Percentiles rank a stretch among this genome's conserved stretches.
phyloP scores from a whole-genome alignment of 495 filamentous ascomycete species.

The Tuber indicum region DNA sequence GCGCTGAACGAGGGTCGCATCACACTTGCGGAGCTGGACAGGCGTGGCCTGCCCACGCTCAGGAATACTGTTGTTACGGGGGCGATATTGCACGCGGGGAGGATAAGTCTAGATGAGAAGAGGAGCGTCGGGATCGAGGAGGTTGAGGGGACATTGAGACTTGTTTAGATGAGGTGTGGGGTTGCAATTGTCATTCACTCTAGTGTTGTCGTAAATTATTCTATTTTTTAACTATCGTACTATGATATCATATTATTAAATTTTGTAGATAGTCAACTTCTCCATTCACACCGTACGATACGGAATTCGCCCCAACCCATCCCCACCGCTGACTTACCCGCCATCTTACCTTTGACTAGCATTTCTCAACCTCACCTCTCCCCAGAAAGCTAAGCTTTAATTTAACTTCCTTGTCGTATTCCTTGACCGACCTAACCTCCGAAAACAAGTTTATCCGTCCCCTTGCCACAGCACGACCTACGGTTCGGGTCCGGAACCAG shows the following conservation, averaged over 20 bases:
- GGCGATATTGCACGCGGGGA: constrained; percentile 81
- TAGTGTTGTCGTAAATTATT: neutral
- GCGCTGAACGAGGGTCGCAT: constrained; percentile 65
- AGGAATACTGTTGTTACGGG: constrained; percentile 84
- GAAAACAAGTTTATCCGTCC: no score
- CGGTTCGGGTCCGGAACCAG: no score
- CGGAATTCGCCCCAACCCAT: no score
- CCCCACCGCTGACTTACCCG: no score
- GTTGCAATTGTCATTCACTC: neutral
- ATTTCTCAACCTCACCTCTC: no score
- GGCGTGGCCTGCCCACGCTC: constrained; percentile 73
- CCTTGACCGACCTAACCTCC: no score
- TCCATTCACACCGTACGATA: neutral
- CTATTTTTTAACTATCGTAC: neutral
- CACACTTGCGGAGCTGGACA: constrained; percentile 68
- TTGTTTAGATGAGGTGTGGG: constrained; percentile 50
- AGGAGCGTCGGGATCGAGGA: constrained; percentile 66
- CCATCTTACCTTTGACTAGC: no score
- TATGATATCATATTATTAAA: no score
- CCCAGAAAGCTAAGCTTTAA: no score
- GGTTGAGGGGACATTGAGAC: constrained; percentile 58
- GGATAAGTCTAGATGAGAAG: constrained; percentile 72
- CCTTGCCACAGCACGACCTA: no score
- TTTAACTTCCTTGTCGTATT: no score
- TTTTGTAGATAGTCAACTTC: neutral